Evolutionary conservation across 495 filamentous ascomycete genomes (phyloP), one percentile per base, ranked within the genome.

Genomic region (Aspergillus diversus): DNA sequence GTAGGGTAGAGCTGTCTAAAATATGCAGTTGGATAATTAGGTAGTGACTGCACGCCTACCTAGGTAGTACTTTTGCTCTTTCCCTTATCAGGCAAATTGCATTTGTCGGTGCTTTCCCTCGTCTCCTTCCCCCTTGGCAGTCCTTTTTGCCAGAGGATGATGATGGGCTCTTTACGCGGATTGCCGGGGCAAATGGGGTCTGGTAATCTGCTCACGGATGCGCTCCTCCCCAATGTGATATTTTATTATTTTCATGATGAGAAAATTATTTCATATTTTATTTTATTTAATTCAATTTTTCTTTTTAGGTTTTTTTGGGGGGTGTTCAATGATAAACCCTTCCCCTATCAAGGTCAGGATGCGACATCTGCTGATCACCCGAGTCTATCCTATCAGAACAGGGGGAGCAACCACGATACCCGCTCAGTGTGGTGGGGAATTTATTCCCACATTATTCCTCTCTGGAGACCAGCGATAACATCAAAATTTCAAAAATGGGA

Each of bases 321-420:
- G 47, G 47, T 49, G 47, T 5, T 21, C 9, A 50, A 11, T 31
- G 16, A 17, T 11, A 43, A 12, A 12, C 7, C n/a, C 5, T 50
- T 50, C 3, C 54, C 52, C 60, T 63, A 57, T 63, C 55, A 60
- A 63, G 46, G 57, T 63, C 60, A 59, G 53, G 53, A 58, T 62
- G 60, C 61, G 53, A 55, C 43, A 63, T 59, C 61, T 55, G 67
- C 63, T 65, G 65, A 67, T 70, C 65, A 55, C 51, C 58, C 60
- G 63, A 66, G 37, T 61, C 48, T 70, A 67, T 61, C 68, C 68
- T 70, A 70, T 70, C 65, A 70, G 42, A 50, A 43, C 55, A 21
- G 43, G 31, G 27, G 46, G 59, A 50, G 51, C 51, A 47, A 48
- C 58, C 67, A 69, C 64, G 66, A 66, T 66, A 1, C 47, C 56